These are phyloP conservation scores for Schizosaccharomyces osmophilus DNA, from an alignment of 805 yeast species.

Conservation along the genomic window DNA sequence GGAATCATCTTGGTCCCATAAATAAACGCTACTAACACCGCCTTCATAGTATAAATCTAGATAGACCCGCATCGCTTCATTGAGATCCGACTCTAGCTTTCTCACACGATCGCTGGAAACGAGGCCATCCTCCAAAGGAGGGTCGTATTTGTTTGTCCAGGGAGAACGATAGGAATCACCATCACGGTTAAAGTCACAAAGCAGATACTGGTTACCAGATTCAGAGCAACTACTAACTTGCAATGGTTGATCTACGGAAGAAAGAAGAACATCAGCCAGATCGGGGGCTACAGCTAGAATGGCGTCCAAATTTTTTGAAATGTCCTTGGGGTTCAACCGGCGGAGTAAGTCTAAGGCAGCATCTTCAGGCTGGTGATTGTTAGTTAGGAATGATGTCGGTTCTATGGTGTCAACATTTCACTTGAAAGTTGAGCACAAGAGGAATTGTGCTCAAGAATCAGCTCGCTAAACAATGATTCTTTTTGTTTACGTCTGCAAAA, in stretches of 20 bases:
- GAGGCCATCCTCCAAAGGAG: conserved; percentile 38
- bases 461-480: too few relatives aligned
- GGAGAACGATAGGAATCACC: conserved; percentile 84
- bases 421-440: too few relatives aligned
- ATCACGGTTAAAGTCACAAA: conserved; percentile 89
- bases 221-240: conserved; percentile 24
- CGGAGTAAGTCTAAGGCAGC: conserved; percentile 59
- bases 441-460: too few relatives aligned
- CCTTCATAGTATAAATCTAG: conserved; percentile 84
- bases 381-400: not conserved
- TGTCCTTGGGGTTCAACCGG: conserved; percentile 44
- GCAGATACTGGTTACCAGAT: conserved; percentile 42
- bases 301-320: conserved; percentile 22
- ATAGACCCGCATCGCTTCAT: conserved; percentile 77
- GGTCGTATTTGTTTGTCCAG: conserved; percentile 53
- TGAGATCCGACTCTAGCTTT: conserved; percentile 53
- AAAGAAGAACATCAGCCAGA: conserved; percentile 63
- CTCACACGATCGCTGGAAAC: conserved; percentile 45
- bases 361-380: conserved; percentile 25
- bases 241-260: conserved; percentile 74
- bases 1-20: conserved; percentile 63
- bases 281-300: conserved; percentile 33
- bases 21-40: conserved; percentile 65
- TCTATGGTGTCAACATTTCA: too few relatives aligned
- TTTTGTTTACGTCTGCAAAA: too few relatives aligned